These are phyloP conservation scores for Davidsoniella australis DNA, from an alignment of 2,329 filamentous ascomycete genomes.

Conservation along the genomic window DNA sequence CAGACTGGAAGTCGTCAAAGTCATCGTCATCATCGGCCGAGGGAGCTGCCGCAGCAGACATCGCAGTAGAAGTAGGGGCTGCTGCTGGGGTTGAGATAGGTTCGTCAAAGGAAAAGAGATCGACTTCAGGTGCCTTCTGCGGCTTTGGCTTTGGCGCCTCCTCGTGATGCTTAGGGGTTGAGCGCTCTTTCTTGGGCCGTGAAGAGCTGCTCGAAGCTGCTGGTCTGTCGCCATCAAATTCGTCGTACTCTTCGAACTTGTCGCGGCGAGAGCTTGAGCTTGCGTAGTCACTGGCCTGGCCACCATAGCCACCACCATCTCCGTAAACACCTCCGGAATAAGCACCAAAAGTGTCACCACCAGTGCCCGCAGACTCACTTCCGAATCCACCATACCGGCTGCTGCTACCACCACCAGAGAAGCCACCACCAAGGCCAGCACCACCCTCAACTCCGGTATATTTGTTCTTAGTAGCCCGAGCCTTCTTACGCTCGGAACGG, in stretches of 20 bases:
- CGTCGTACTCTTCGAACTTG: conserved; percentile 91
- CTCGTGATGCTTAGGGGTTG: conserved; percentile 27
- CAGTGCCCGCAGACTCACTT: conserved; percentile 62
- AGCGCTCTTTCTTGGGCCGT: conserved; percentile 15
- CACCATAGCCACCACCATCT: conserved; percentile 88
- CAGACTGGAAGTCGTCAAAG: conserved; percentile 95
- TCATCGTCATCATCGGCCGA: conserved; percentile 52
- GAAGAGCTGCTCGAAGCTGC: conserved; percentile 27
- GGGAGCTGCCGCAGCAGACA: conserved; percentile 2
- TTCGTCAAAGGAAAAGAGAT: conserved; percentile 87
- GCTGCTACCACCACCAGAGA: conserved; percentile 27
- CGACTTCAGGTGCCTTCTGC: conserved; percentile 72
- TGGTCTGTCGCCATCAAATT: conserved; percentile 61
- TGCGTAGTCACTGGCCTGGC: conserved; percentile 54
- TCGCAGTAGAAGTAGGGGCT: conserved; percentile 22
- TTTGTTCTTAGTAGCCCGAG: conserved; percentile 76
- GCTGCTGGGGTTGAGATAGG: conserved; percentile 30
- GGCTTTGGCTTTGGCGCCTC: conserved; percentile 43
- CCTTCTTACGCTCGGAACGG: conserved; percentile 71
- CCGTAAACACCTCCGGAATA: conserved; percentile 68
- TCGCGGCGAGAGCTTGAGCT: conserved; percentile 46
- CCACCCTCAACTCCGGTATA: conserved; percentile 90
- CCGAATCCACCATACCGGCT: conserved; percentile 80
- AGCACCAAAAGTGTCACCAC: conserved; percentile 39
- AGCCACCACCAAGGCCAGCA: conserved; percentile 33